A percentile compares a stretch with the other conserved stretches of the same genome.
These are phyloP conservation scores for Rhodomyrtus psidioides DNA, from an alignment of 441 rosid species.

Conservation along the genomic window DNA sequence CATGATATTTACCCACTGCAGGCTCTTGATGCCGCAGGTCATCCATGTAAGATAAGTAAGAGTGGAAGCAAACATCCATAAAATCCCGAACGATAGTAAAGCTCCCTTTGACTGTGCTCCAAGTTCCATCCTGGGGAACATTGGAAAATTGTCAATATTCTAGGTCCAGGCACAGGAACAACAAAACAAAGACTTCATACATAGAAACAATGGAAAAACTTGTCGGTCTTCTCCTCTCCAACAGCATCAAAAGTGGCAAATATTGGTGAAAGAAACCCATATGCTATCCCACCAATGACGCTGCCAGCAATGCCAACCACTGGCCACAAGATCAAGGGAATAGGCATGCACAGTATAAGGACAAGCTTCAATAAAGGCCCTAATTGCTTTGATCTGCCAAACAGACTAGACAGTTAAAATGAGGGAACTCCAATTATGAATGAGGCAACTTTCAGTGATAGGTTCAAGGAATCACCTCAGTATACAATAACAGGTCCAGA, in stretches of 20 bases:
- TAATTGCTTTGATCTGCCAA: slow-evolving; percentile 56
- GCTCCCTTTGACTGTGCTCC: slow-evolving; percentile 60
- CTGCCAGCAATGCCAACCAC: slow-evolving; percentile 59
- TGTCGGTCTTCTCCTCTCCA: slow-evolving; percentile 69
- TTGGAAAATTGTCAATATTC: neutral
- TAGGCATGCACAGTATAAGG: slow-evolving; percentile 50
- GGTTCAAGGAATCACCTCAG: slow-evolving; percentile 39
- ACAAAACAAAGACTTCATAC: slow-evolving; percentile 30
- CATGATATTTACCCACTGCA: slow-evolving; percentile 50
- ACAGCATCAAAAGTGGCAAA: slow-evolving; percentile 93
- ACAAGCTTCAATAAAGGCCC: slow-evolving; percentile 81
- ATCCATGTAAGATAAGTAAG: slow-evolving; percentile 67
- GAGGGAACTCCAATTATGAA: neutral
- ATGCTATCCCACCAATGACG: slow-evolving; percentile 51
- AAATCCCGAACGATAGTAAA: slow-evolving; percentile 65
- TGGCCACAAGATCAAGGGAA: slow-evolving; percentile 47
- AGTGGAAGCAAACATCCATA: slow-evolving; percentile 64
- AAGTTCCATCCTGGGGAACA: slow-evolving; percentile 79
- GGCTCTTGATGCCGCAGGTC: slow-evolving; percentile 41
- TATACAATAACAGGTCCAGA: slow-evolving; percentile 59
- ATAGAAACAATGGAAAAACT: slow-evolving; percentile 61
- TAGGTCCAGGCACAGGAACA: neutral
- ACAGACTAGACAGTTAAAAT: neutral
- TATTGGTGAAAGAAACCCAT: slow-evolving; percentile 81
- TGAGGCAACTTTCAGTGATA: neutral